Evolutionary conservation across 225 moss, liverwort and hornwort genomes (phyloP), one percentile per base, ranked within the genome.

Genomic region (Polytrichum formosum): DNA sequence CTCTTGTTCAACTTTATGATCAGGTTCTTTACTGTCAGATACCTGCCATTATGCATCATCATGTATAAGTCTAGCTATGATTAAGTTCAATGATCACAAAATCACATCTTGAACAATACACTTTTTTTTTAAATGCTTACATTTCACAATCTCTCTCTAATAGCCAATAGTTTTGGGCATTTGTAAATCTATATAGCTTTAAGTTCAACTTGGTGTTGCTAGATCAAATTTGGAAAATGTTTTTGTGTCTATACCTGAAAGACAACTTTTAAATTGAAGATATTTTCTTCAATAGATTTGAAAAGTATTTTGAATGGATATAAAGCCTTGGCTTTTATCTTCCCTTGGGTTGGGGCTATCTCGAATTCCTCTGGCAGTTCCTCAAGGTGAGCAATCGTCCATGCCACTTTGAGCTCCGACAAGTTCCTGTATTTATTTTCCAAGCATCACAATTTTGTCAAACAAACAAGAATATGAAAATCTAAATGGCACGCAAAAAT

Each of bases 1-100:
- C 74, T 92, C 88, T 75, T 86, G 83, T 28, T 88, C 82, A 1
- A 77, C 78, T 74, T 72, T 82, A 1, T 79, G 76, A 46, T 65
- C 67, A 66, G 30, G 77, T 13, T 88, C 88, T 67, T 78, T 85
- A 35, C 70, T 70, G 56, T 92, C 74, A 2, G 63, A 83, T 37
- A 90, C 81, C 92, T 92, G 58, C n/a, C 16, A n/a, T 23, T 16
- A 16, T 46, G 46, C 46, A 46, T 46, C 13, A 13, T 46, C 46
- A 46, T 16, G 13, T 16, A 46, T 46, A 13, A 13, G 16, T 16
- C 13, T 16, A 16, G 3, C 46, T 46, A 37, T 13, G 16, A 46
- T 46, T 46, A 4, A 0, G 3, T 46, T 46, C 46, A 46, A 46
- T 16, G 16, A 46, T 46, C 13, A 10, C 13, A 46, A 46, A 0